phyloP scores from a whole-genome alignment of 2,329 filamentous ascomycete species.

The Beauveria caledonica region DNA sequence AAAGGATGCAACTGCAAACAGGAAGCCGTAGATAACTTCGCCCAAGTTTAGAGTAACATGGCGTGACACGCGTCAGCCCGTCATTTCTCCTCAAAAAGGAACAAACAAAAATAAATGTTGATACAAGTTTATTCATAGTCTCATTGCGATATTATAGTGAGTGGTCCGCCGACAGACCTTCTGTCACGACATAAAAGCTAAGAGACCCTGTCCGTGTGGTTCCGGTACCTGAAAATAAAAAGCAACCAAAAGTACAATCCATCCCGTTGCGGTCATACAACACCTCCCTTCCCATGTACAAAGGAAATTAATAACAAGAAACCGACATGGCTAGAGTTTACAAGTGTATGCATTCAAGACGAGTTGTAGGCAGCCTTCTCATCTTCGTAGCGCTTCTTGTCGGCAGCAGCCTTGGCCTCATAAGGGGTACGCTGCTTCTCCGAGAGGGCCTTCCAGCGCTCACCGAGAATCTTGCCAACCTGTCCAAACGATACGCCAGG shows the following conservation, averaged over 20 bases:
- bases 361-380: slow-evolving; percentile 86
- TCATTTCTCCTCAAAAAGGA: not conserved
- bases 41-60: not conserved
- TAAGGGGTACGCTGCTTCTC: slow-evolving; percentile 91
- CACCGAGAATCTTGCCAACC: slow-evolving; percentile 95
- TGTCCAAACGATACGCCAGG: slow-evolving; percentile 97
- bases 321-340: slow-evolving; percentile 17
- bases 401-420: slow-evolving; percentile 89
- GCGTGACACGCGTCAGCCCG: not conserved
- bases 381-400: slow-evolving; percentile 99
- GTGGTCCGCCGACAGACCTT: slow-evolving; percentile 1
- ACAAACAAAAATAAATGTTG: not conserved
- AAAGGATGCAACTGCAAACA: not conserved
- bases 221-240: slow-evolving; percentile 21
- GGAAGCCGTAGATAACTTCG: not conserved
- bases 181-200: slow-evolving; percentile 11
- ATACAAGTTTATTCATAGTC: slow-evolving; percentile 10
- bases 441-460: slow-evolving; percentile 95
- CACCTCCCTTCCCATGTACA: slow-evolving; percentile 27
- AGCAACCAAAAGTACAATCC: slow-evolving; percentile 30
- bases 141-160: slow-evolving; percentile 11
- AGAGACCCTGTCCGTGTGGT: slow-evolving; percentile 27
- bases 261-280: slow-evolving; percentile 34
- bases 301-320: slow-evolving; percentile 26
- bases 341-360: slow-evolving; percentile 14